These are phyloP conservation scores for Leishmania braziliensis DNA, from an alignment of 208 protist genomes.

Conservation along the genomic window DNA sequence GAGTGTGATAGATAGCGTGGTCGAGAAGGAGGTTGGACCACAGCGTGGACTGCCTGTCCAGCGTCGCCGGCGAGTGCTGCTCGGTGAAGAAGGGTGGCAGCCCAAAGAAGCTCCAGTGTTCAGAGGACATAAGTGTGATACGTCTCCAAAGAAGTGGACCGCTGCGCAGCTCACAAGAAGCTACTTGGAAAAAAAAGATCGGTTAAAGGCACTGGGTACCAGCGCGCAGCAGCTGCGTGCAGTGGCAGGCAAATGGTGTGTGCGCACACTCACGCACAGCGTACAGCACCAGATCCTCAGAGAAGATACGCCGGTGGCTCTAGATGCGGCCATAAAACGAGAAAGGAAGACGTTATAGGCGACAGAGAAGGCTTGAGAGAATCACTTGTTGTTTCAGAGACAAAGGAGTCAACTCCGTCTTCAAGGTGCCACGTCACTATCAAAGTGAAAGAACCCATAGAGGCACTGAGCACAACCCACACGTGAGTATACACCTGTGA, in stretches of 20 bases:
- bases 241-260: background rate
- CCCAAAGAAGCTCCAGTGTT: constrained; percentile 81
- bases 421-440: background rate
- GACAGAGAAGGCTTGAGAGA: constrained; percentile 1
- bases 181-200: constrained; percentile 22
- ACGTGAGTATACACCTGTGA: background rate
- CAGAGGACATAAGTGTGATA: constrained; percentile 23
- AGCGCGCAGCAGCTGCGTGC: background rate
- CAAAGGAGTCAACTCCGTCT: background rate
- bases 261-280: background rate
- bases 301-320: background rate
- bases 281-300: background rate
- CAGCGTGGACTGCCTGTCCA: constrained; percentile 56
- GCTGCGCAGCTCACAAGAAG: background rate
- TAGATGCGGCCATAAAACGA: constrained; percentile 10
- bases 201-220: background rate
- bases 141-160: background rate
- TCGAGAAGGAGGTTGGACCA: constrained; percentile 78
- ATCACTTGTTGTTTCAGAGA: too few relatives aligned
- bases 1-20: constrained; percentile 74
- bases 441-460: background rate
- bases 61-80: constrained; percentile 65
- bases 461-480: background rate
- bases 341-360: constrained; percentile 7
- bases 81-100: constrained; percentile 88